Percentiles rank a stretch among this genome's conserved stretches.
phyloP scores from a whole-genome alignment of 1,284 basidiomycete genomes.

The Entoloma clypeatum region DNA sequence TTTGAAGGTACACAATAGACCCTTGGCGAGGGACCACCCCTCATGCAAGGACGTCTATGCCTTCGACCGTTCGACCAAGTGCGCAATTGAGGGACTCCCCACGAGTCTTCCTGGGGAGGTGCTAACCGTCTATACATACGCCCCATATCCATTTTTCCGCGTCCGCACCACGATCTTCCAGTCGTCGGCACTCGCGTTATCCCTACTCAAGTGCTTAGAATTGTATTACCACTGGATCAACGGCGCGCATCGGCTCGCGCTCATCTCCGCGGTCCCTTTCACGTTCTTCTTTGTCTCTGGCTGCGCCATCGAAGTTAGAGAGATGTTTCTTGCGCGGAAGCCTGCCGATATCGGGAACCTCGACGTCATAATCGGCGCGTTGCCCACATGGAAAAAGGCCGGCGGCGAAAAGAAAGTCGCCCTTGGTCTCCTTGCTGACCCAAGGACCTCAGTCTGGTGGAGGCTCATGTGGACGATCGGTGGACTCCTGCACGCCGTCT shows the following conservation, averaged over 20 bases:
- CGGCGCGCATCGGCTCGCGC: background rate
- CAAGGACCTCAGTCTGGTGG: too few relatives aligned
- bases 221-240: conserved; percentile 6
- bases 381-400: too few relatives aligned
- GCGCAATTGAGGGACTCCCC: conserved; percentile 11
- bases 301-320: conserved; percentile 6
- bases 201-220: conserved; percentile 14
- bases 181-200: conserved; percentile 5
- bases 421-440: too few relatives aligned
- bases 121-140: conserved; percentile 9
- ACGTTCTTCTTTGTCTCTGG: conserved; percentile 15
- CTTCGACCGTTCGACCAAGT: conserved; percentile 12
- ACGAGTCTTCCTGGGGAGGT: conserved; percentile 1
- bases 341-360: too few relatives aligned
- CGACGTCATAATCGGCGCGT: too few relatives aligned
- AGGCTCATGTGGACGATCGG: too few relatives aligned
- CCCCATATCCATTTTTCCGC: conserved; percentile 9
- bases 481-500: too few relatives aligned
- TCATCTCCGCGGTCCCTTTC: conserved; percentile 13
- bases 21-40: conserved; percentile 1
- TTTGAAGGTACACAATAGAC: background rate
- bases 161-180: conserved; percentile 12
- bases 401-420: too few relatives aligned
- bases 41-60: conserved; percentile 16
- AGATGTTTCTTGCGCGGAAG: conserved; percentile 5